A percentile compares a stretch with the other conserved stretches of the same genome.
Evolutionary conservation across 306 rosid species (phyloP).

Genomic region (Begonia peltatifolia): DNA sequence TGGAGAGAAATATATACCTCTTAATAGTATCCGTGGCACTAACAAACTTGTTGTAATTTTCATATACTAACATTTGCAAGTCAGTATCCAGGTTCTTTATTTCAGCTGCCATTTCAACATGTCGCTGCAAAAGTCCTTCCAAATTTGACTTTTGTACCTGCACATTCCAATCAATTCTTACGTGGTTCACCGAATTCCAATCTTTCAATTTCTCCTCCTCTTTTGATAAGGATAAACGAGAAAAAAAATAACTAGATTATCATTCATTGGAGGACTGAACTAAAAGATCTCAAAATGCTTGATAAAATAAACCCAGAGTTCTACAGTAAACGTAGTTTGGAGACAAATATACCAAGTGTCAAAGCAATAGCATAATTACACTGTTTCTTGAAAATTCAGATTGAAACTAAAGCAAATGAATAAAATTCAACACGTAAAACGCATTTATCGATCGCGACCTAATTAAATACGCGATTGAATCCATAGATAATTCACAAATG

Average conservation of each 20-base stretch:
- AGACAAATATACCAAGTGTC: not conserved
- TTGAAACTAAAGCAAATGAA: not conserved
- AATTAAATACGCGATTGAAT: not conserved
- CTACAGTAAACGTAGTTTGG: not conserved
- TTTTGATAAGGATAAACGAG: not conserved
- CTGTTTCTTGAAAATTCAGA: not conserved
- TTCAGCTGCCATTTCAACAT: conserved; percentile 86
- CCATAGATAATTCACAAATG: not conserved
- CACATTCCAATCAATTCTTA: not conserved
- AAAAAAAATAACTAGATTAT: not conserved
- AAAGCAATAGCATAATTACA: too few species aligned
- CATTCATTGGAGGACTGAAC: not conserved
- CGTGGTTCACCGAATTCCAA: not conserved
- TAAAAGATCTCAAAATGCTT: not conserved
- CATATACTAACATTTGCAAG: conserved; percentile 86
- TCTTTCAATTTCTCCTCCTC: conserved; percentile 3
- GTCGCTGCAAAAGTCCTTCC: conserved; percentile 75
- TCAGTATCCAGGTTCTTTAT: conserved; percentile 98
- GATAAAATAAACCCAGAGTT: not conserved
- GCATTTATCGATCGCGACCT: too few species aligned
- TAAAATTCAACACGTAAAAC: not conserved
- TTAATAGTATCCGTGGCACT: conserved; percentile 84
- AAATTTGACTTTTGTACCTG: conserved; percentile 57
- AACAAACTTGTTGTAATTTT: conserved; percentile 83
- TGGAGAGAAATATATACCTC: conserved; percentile 24